A percentile compares a stretch with the other conserved stretches of the same genome.
These are phyloP conservation scores for Hura crepitans DNA, from an alignment of 441 rosid genomes.

Conservation along the genomic window DNA sequence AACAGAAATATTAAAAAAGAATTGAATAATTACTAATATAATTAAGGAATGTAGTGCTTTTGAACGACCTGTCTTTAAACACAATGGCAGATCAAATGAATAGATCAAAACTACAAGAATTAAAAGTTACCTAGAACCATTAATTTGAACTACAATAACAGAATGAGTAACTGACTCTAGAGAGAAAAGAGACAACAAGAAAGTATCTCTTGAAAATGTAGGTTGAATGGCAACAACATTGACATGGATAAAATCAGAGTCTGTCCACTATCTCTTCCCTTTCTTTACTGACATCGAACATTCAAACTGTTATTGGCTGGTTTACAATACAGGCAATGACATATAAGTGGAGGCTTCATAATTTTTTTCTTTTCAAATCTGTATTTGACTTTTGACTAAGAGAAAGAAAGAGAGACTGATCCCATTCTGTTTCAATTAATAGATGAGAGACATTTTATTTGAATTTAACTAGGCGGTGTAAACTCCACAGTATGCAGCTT, in stretches of 20 bases:
- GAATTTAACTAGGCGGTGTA: not conserved
- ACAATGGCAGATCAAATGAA: not conserved
- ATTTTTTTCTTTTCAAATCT: not conserved
- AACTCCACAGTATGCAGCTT: not conserved
- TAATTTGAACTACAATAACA: not conserved
- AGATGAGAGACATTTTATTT: not conserved
- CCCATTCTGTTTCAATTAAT: not conserved
- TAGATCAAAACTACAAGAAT: slow-evolving; percentile 18
- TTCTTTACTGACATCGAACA: not conserved
- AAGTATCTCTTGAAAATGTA: not conserved
- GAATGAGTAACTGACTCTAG: no score
- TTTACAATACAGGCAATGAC: not conserved
- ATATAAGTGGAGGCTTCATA: not conserved
- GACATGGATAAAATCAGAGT: not conserved
- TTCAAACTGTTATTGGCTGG: not conserved
- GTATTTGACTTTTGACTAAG: not conserved
- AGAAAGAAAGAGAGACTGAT: not conserved
- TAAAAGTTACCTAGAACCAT: not conserved
- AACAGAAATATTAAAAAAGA: not conserved
- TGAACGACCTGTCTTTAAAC: not conserved
- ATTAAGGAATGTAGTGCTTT: not conserved
- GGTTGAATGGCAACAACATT: not conserved
- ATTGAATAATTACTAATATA: not conserved
- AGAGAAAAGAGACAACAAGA: not conserved
- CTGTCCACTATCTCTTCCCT: not conserved